Conservation (phyloP, 108 stramenopile species). For the Nitzschia sp. region DNA sequence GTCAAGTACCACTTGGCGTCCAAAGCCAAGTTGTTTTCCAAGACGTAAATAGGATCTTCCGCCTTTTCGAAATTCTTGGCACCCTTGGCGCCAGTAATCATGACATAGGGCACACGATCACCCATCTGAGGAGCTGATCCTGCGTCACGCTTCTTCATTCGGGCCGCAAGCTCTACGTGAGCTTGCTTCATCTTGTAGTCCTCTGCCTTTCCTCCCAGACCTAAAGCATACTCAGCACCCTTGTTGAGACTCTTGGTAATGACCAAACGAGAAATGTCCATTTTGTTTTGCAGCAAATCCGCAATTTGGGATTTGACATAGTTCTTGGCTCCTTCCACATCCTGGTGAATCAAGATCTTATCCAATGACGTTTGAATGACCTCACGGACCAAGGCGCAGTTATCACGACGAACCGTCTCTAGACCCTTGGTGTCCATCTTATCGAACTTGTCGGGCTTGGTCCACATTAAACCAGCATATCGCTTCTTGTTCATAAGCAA, state of each 20-base stretch:
- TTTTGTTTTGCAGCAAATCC: conserved; percentile 97
- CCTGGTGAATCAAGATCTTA: conserved; percentile 95
- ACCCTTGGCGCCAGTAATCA: conserved; percentile 94
- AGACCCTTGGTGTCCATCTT: conserved; percentile 99
- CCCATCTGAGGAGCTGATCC: conserved; percentile 99
- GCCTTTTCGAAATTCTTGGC: conserved; percentile 94
- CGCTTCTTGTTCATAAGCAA: conserved; percentile 99
- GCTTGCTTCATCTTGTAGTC: conserved; percentile 97
- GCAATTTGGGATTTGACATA: conserved; percentile 93
- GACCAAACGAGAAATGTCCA: conserved; percentile 97
- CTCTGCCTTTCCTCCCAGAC: conserved; percentile 89
- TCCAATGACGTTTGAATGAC: conserved; percentile 96
- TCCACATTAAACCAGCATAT: conserved; percentile 99
- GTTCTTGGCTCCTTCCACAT: conserved; percentile 88
- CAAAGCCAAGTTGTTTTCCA: conserved; percentile 97
- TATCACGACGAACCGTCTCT: conserved; percentile 99
- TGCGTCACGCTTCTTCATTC: conserved; percentile 96
- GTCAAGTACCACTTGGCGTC: conserved; percentile 97
- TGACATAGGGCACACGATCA: conserved; percentile 99
- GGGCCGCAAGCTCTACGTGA: conserved; percentile 98
- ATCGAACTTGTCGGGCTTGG: conserved; percentile 93
- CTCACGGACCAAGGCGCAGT: conserved; percentile 96
- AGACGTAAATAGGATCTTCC: conserved; percentile 98
- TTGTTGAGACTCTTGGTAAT: conserved; percentile 99
- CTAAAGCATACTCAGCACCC: conserved; percentile 91